These are phyloP conservation scores for Colletotrichum sp. DNA, from an alignment of 2,329 filamentous ascomycete species.

Conservation along the genomic window DNA sequence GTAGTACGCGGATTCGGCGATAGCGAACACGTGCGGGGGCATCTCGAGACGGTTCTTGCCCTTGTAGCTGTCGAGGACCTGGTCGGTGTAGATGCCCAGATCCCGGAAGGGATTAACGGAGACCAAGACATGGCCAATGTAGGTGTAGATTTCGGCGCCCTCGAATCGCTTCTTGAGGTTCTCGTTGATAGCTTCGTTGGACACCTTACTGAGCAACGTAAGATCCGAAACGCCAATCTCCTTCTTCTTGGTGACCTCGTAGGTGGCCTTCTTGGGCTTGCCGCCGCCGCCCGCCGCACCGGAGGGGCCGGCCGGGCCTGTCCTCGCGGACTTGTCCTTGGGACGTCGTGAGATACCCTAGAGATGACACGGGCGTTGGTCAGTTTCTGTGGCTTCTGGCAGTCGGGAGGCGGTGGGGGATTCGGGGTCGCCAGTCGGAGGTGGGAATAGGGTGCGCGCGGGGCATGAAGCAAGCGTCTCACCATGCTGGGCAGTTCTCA, in stretches of 20 bases:
- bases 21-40: slow-evolving; percentile 95
- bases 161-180: slow-evolving; percentile 99
- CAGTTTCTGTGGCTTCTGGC: neutral
- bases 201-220: slow-evolving; percentile 97
- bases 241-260: slow-evolving; percentile 98
- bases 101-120: slow-evolving; percentile 99
- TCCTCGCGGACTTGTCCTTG: slow-evolving; percentile 51
- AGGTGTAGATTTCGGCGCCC: slow-evolving; percentile 98
- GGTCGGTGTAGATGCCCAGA: slow-evolving; percentile 95
- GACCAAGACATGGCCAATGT: slow-evolving; percentile 98
- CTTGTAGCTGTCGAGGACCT: slow-evolving; percentile 90
- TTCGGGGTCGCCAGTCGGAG: neutral
- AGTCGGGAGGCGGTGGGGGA: neutral
- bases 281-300: slow-evolving; percentile 44
- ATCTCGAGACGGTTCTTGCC: slow-evolving; percentile 97
- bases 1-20: slow-evolving; percentile 96
- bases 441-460: slow-evolving; percentile 3
- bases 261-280: slow-evolving; percentile 93
- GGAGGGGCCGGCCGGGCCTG: slow-evolving; percentile 44
- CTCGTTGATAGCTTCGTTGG: slow-evolving; percentile 98
- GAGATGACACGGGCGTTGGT: neutral
- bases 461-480: slow-evolving; percentile 23
- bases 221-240: slow-evolving; percentile 98
- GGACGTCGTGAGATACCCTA: slow-evolving; percentile 56
- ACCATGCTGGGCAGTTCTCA: slow-evolving; percentile 26